Percentiles rank a stretch among this genome's conserved stretches.
Conservation (phyloP, 2,329 filamentous ascomycete species). For the Aciculosporium take region DNA sequence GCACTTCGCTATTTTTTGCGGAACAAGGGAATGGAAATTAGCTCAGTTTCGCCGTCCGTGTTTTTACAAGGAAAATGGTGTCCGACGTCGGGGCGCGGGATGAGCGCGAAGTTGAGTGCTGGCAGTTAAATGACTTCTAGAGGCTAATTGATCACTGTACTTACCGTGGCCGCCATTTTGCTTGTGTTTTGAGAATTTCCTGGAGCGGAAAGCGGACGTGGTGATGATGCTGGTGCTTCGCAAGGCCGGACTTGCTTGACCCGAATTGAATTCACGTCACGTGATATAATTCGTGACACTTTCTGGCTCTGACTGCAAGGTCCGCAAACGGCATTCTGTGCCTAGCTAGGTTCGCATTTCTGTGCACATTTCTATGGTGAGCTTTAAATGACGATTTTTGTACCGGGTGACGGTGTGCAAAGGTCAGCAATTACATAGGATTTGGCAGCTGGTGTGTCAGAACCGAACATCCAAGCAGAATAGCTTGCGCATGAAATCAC, state of each 20-base stretch:
- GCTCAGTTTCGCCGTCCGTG: slow-evolving; percentile 30
- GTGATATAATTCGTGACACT: slow-evolving; percentile 12
- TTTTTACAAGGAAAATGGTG: neutral
- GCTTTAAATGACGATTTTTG: neutral
- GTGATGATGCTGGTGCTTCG: slow-evolving; percentile 29
- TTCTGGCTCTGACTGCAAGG: neutral
- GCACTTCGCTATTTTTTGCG: slow-evolving; percentile 64
- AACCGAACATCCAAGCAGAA: neutral
- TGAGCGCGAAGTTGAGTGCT: neutral
- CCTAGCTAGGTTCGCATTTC: neutral
- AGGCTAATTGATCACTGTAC: slow-evolving; percentile 19
- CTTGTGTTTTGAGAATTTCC: slow-evolving; percentile 30
- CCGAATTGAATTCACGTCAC: slow-evolving; percentile 18
- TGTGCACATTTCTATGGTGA: neutral
- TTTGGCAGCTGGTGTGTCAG: neutral
- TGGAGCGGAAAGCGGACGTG: slow-evolving; percentile 36
- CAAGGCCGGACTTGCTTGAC: slow-evolving; percentile 28
- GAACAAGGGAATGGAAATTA: slow-evolving; percentile 35
- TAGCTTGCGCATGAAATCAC: neutral
- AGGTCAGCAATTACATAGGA: neutral
- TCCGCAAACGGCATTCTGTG: neutral
- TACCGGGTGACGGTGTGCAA: neutral
- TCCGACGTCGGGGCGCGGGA: neutral
- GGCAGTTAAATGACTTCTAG: neutral
- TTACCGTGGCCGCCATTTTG: slow-evolving; percentile 55